Base-by-base conservation (phyloP, 2,329 filamentous ascomycete species). In the Cordyceps cicadae region DNA sequence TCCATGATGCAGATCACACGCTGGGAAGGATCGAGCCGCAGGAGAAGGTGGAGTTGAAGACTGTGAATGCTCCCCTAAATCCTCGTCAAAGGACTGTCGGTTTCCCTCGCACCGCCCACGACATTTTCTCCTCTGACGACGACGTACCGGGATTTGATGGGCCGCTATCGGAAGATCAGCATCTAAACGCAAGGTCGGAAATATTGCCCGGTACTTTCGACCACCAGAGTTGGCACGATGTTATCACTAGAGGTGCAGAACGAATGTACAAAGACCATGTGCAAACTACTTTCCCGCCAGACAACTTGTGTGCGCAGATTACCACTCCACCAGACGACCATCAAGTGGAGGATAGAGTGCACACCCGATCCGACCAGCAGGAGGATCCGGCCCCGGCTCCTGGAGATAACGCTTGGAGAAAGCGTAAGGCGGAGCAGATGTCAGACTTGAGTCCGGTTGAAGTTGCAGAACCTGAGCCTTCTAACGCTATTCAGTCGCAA, bases 161-260 rank as follows among this genome's bases (percentile, higher is more conserved):
- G 8, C 41, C 45, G 11, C 46, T 54, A 43, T 54, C 41, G n/a
- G 39, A 55, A 2, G 39, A 56, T 26, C 46, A 56, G 14, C 54
- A 54, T 14, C n/a, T 62, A 24, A 70, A 69, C 17, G 68, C 72
- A 45, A 54, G 65, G 7, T 66, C 77, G 49, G 75, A 50, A 19
- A 46, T 54, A 7, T 14, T 14, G 8, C 19, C 49, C 29, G 5
- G 29, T 7, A 4, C 29, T 29, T 21, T 32, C 21, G 2, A 41
- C 19, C 8, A 41, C 12, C 3, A 26, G 17, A 37, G 41, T 29
- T 3, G 15, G 17, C 19, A 21, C 26, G n/a, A 41, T 50, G 1
- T 43, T 74, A 1, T 65, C 68, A 26, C 71, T 67, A 55, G 72
- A 69, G 3, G 75, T 74, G 1, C 77, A 77, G 54, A 62, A 62